Base-by-base conservation (phyloP, 768 basidiomycete species). In the Lenzites betulinus region DNA sequence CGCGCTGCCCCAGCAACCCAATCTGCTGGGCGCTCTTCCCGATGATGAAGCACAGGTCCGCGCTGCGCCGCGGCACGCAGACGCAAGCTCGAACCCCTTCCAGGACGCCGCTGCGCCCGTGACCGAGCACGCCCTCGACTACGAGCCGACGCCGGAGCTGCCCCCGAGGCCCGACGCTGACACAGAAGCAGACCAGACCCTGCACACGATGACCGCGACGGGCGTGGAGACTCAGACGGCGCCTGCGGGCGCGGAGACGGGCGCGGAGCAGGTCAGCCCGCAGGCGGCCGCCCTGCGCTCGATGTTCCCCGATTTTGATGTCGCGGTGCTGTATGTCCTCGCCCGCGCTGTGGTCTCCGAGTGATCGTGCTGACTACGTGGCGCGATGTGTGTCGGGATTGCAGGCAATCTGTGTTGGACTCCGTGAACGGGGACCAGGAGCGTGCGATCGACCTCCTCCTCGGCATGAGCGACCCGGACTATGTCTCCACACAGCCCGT, bases 401-500 rank as follows among this genome's bases (percentile, higher is more conserved):
- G 18, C 44, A 90, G 88, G 41, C 79, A 80, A 68, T 86, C 85
- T 8, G 87, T 95, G 0, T 77, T 95, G 48, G 84, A 92, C 59
- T 88, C 87, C 7, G 88, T 88, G 6, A 69, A 77, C n/a, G 81
- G 86, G 12, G 77, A 90, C 64, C 85, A 92, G 64, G 90, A 90
- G 62, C 81, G 79, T 28, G 92, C 92, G 5, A 80, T 93, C 56
- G 92, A 94, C 66, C 75, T 80, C 1, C 78, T 95, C 9, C 81
- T 95, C 7, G 88, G 87, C 11, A 93, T 95, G 92, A 92, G 81
- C 73, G 93, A 95, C 74, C 92, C 92, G 1, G 79, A 86, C 7
- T 93, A 89, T 68, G 79, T 79, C 18, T 71, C 85, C 3, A 69
- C 77, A 15, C 65, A 63, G 9, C 63, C 62, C 48, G 60, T 55